Base-by-base conservation (phyloP, 169 alveolate genomes). In the Babesia bigemina region DNA sequence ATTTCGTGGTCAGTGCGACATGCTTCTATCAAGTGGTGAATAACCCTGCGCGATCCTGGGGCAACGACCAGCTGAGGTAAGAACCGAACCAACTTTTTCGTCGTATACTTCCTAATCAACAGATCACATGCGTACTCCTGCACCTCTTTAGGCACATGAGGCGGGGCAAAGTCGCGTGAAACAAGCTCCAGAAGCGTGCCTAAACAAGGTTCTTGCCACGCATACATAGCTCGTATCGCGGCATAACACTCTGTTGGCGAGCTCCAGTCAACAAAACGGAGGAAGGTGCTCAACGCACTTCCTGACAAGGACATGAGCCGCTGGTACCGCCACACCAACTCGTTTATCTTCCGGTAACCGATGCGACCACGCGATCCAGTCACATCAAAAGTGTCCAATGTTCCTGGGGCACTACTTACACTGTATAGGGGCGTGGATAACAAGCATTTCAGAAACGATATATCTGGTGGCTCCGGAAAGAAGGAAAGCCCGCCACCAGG, bases 171-270 rank as follows among this genome's bases (percentile, higher is more conserved):
- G 49, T 88, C 75, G n/a, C 55, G 33, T 22, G 89, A 69, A 12
- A 88, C 42, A n/a, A 88, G 49, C 48, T 88, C 93, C 62, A 88
- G 52, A 45, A 88, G 60, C 28, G 82, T 70, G 28, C 56, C 85
- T 16, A 79, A 48, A 45, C 49, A 22, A 9, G 90, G 90, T 44
- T 75, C 56, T 0, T 71, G 44, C 93, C 92, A 88, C n/a, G 42
- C 26, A 17, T 52, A 49, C 63, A 79, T 55, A 14, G 77, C 65
- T 14, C 39, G 26, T 45, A 69, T 53, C 16, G 88, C 88, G 13
- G 63, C 79, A n/a, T 55, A 61, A 57, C 59, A 45, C 63, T 87
- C 91, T 22, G 42, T 19, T 49, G 49, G 57, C 28, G 67, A 55
- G 0, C 57, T 47, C 86, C 88, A 88, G 39, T 88, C 82, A 14